Base-by-base conservation (phyloP, 192 early-diverging fungal species). In the Gamsiella multidivaricata region DNA sequence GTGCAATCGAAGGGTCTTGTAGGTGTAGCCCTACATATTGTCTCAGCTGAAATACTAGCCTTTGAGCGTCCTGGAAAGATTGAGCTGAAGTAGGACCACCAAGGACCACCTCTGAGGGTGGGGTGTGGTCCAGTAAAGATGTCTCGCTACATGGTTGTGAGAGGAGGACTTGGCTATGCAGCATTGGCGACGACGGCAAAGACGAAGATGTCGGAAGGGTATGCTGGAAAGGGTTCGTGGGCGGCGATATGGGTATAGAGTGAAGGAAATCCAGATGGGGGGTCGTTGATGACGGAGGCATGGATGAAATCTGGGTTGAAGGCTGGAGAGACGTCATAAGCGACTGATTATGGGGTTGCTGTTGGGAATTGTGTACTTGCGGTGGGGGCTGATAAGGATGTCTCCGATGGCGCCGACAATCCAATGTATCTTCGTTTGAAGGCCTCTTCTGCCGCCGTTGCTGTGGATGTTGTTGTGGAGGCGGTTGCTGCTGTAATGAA, bases 211-310 rank as follows among this genome's bases (percentile, higher is more conserved):
- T 5, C 20, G 15, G 17, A 20, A 22, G 9, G 17, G 33, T n/a
- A 37, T 28, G 15, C 22, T 22, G n/a, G 3, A 10, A 28, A 23
- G 57, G 1, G 9, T 37, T 26, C 4, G 57, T 8, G 8, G 60
- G 17, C 2, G 45, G 22, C 5, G 50, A 39, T 6, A 61, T 54
- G 6, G 71, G 62, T 66, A 75, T 33, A 39, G 71, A 54, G 7
- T 64, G 47, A 3, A 59, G 49, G 41, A 59, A 73, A 11, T 57
- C 54, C 54, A 73, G 15, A 15, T 54, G 54, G 23, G 66, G 54
- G 17, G 56, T 39, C 39, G 54, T 33, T 5, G 54, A 14, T 46
- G 61, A 15, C 14, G n/a, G n/a, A n/a, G n/a, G n/a, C n/a, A n/a
- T n/a, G n/a, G n/a, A n/a, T n/a, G n/a, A n/a, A n/a, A n/a, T n/a